These are phyloP conservation scores for Colletotrichum noveboracense DNA, from an alignment of 2,329 filamentous ascomycete genomes.

Conservation along the genomic window DNA sequence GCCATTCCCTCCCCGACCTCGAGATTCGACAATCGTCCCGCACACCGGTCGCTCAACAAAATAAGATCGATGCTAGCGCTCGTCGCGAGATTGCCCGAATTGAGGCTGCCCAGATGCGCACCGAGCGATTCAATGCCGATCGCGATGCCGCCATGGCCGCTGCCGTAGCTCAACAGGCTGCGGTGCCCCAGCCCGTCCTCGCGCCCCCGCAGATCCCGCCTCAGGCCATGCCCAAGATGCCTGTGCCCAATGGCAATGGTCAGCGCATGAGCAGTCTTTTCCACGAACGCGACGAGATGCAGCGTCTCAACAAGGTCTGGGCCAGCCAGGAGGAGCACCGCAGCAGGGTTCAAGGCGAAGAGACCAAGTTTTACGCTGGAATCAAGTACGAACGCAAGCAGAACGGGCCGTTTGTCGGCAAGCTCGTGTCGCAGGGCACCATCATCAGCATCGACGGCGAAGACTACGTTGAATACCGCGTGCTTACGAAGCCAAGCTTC, in stretches of 20 bases:
- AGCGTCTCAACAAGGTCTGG: conserved; percentile 62
- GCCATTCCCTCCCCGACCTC: conserved; percentile 37
- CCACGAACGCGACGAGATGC: conserved; percentile 53
- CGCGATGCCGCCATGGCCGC: conserved; percentile 41
- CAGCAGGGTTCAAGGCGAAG: conserved; percentile 47
- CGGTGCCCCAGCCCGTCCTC: background rate
- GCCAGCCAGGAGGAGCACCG: conserved; percentile 55
- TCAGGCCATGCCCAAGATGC: conserved; percentile 11
- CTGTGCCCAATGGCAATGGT: background rate
- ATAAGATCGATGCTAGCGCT: conserved; percentile 55
- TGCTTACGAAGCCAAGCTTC: conserved; percentile 68
- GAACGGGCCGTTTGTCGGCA: conserved; percentile 65
- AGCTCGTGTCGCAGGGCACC: conserved; percentile 65
- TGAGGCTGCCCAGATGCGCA: conserved; percentile 55
- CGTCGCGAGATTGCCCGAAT: conserved; percentile 57
- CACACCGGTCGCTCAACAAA: conserved; percentile 37
- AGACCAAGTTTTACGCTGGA: conserved; percentile 63
- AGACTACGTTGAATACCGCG: conserved; percentile 70
- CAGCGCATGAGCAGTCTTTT: conserved; percentile 32
- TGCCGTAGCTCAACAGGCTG: background rate
- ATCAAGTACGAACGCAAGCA: conserved; percentile 68
- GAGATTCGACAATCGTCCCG: conserved; percentile 41
- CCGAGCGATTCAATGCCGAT: conserved; percentile 51
- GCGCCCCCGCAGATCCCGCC: background rate
- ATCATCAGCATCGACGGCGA: conserved; percentile 71